Percentiles rank a stretch among this genome's conserved stretches.
Evolutionary conservation across 345 rosid genomes (phyloP).

Genomic region (Syzygium aqueum): DNA sequence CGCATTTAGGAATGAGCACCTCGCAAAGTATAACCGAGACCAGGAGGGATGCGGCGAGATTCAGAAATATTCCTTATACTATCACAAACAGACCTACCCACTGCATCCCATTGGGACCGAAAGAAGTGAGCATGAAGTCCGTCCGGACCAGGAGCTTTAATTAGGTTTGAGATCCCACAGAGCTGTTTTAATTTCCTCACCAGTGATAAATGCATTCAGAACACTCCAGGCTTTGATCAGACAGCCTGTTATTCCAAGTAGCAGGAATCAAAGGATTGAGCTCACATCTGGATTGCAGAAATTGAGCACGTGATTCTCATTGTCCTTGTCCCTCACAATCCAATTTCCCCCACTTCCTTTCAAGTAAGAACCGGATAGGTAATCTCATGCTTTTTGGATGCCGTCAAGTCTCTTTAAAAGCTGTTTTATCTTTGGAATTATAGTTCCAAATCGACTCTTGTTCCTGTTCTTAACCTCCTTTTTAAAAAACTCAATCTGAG

Average conservation of each 20-base stretch:
- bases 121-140: neutral
- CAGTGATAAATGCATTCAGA: neutral
- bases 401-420: neutral
- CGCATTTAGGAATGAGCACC: neutral
- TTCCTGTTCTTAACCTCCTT: neutral
- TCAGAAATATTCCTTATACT: neutral
- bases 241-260: neutral
- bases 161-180: neutral
- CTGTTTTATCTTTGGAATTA: neutral
- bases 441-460: neutral
- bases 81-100: neutral
- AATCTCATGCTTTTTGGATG: neutral
- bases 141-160: neutral
- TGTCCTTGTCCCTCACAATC: neutral
- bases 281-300: neutral
- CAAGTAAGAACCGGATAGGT: neutral
- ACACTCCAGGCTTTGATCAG: neutral
- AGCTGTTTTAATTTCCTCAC: neutral
- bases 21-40: neutral
- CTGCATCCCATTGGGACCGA: neutral
- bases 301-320: neutral
- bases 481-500: neutral
- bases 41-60: neutral
- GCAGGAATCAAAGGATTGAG: neutral
- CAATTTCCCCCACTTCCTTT: neutral